phyloP scores from a whole-genome alignment of 495 filamentous ascomycete genomes.

The Lophium mytilinum region DNA sequence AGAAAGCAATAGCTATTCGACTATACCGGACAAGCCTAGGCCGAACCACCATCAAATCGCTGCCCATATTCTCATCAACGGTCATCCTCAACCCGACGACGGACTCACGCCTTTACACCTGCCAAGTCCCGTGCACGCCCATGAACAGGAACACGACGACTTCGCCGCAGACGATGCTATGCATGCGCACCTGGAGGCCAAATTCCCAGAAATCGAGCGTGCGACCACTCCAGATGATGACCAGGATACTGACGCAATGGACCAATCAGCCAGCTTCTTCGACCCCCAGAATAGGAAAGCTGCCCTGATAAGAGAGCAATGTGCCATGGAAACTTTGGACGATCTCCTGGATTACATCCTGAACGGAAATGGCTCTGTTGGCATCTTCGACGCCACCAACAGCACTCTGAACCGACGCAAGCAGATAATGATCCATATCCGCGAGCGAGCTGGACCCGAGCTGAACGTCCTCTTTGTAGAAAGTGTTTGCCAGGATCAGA shows the following conservation, averaged over 20 bases:
- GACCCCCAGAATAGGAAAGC: constrained; percentile 82
- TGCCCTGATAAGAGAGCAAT: constrained; percentile 76
- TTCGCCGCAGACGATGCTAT: constrained; percentile 1
- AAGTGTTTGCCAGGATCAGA: constrained; percentile 77
- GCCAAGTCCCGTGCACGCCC: neutral
- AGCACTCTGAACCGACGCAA: constrained; percentile 82
- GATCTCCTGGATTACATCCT: constrained; percentile 86
- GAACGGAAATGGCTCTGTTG: constrained; percentile 75
- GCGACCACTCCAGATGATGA: constrained; percentile 10
- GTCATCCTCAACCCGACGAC: constrained; percentile 14
- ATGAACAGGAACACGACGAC: neutral
- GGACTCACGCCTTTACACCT: constrained; percentile 10
- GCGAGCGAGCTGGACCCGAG: constrained; percentile 71
- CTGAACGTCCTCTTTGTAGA: constrained; percentile 90
- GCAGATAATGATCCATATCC: constrained; percentile 73
- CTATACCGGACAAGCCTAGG: neutral
- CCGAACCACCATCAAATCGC: constrained; percentile 17
- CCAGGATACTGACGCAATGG: constrained; percentile 46
- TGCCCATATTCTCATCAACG: constrained; percentile 33
- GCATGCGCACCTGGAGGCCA: constrained; percentile 12
- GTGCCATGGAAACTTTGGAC: constrained; percentile 84
- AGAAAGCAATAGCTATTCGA: neutral
- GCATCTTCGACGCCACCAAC: constrained; percentile 97
- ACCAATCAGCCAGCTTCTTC: constrained; percentile 90
- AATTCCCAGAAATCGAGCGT: constrained; percentile 16